Evolutionary conservation across 163 green algal species (phyloP), one percentile per base, ranked within the genome.

Genomic region (Smithsoniella earleae): DNA sequence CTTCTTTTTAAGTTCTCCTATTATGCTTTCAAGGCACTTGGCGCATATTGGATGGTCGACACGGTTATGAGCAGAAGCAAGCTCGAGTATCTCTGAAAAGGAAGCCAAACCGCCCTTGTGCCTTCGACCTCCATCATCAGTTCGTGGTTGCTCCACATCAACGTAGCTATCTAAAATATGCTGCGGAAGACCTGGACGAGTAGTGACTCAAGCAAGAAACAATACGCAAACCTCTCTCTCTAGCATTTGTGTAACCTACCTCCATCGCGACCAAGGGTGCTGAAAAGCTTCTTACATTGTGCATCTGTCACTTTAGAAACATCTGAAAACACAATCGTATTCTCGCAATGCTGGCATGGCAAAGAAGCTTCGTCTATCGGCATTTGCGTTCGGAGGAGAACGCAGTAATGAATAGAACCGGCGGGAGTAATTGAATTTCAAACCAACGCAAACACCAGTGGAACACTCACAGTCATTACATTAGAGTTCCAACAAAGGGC

Each of bases 311-410:
- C 58, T 22, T 34, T 69, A 6, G 22, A n/a, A 1, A 69, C 58
- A 3, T 69, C 58, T 69, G 58, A 43, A 33, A 69, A 85, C 28
- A 75, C 74, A 2, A 45, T 77, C 36, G 66, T 45, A 25, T 73
- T 73, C 10, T 36, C 82, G 45, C 30, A 72, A 16, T 75, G 77
- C 52, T 85, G 80, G 74, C 64, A 79, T 40, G 81, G 75, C 40
- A 49, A 13, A 13, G 40, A 49, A 10, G 13, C 40, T 49, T 10
- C 10, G 40, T 49, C 40, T n/a, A n/a, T n/a, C n/a, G n/a, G n/a
- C n/a, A n/a, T n/a, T n/a, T n/a, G n/a, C n/a, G n/a, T n/a, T n/a
- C n/a, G n/a, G n/a, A n/a, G n/a, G n/a, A n/a, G n/a, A n/a, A n/a
- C n/a, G n/a, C n/a, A n/a, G n/a, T n/a, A n/a, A n/a, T n/a, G n/a